Base-by-base conservation (phyloP, 75 land plant species). In the Pinus tabuliformis region DNA sequence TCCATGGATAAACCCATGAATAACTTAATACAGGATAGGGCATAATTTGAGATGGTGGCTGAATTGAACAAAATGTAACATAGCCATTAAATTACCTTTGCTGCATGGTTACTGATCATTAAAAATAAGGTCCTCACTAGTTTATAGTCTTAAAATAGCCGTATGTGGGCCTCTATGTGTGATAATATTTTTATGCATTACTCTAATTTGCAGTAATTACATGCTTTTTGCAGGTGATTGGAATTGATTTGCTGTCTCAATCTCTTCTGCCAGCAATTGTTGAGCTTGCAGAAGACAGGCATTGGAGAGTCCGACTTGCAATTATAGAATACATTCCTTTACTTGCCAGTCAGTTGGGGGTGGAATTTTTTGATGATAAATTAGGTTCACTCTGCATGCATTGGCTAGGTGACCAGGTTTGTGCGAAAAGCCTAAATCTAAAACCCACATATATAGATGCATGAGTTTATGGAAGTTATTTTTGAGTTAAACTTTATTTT, bases 351-450 rank as follows among this genome's bases (percentile, higher is more conserved):
- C 99, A 96, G 62, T 70, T 96, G 80, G 99, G 99, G 63, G 91
- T 96, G 7, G 92, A 90, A 11, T 93, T 96, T 76, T 96, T 96
- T 83, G 99, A 96, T 82, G 99, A 96, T 77, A 93, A 96, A 79
- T 89, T 96, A 49, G 99, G 99, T 60, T 80, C 91, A 37, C 92
- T 96, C 58, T 96, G 99, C 90, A 96, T 96, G 99, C 97, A 94
- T 66, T 96, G 99, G 99, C 85, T 96, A 74, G 90, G 93, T 36
- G 99, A 96, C 77, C 93, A 96, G 97, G 99, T 96, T 6, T 75
- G 79, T 73, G 5, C 37, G 37, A 26, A 26, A 26, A 26, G 26
- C 26, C 26, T 26, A 49, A 33, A 36, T 20, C 68, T 64, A 64
- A 18, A 64, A 30, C 6, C 15, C 24, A 62, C 28, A 62, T 24